These are phyloP conservation scores for Wallacemonas rigidus DNA, from an alignment of 208 protist species.

Conservation along the genomic window DNA sequence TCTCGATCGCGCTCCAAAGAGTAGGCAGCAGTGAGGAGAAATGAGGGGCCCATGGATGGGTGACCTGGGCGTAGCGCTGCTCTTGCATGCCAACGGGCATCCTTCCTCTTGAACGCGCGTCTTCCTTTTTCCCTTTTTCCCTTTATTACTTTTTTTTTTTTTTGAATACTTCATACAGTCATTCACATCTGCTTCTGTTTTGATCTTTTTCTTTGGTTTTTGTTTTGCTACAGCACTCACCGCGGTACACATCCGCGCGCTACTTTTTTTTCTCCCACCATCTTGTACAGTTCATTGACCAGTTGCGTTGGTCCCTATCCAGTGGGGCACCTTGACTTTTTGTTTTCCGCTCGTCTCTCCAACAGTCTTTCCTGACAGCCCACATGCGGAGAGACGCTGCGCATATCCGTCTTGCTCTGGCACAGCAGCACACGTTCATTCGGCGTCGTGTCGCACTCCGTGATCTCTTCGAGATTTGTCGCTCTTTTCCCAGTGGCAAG, in stretches of 20 bases:
- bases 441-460: too few relatives aligned
- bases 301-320: too few relatives aligned
- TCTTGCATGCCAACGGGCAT: too few relatives aligned
- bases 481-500: background rate
- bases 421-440: too few relatives aligned
- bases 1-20: background rate
- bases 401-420: too few relatives aligned
- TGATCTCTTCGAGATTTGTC: too few relatives aligned
- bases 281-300: background rate
- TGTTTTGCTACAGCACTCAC: conserved; percentile 2
- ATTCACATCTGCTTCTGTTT: background rate
- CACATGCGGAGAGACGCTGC: background rate
- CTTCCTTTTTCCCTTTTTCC: background rate
- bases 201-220: background rate
- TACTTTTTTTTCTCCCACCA: background rate
- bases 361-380: conserved; percentile 1
- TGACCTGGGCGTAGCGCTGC: too few relatives aligned
- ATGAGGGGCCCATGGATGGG: too few relatives aligned
- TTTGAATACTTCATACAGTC: background rate
- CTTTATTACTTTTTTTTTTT: background rate
- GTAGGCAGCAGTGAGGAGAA: background rate
- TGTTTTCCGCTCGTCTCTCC: background rate
- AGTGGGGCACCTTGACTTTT: background rate
- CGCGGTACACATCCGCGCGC: background rate
- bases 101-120: too few relatives aligned